These are phyloP conservation scores for Coleophoma eucalyptorum DNA, from an alignment of 2,329 filamentous ascomycete genomes.

Conservation along the genomic window DNA sequence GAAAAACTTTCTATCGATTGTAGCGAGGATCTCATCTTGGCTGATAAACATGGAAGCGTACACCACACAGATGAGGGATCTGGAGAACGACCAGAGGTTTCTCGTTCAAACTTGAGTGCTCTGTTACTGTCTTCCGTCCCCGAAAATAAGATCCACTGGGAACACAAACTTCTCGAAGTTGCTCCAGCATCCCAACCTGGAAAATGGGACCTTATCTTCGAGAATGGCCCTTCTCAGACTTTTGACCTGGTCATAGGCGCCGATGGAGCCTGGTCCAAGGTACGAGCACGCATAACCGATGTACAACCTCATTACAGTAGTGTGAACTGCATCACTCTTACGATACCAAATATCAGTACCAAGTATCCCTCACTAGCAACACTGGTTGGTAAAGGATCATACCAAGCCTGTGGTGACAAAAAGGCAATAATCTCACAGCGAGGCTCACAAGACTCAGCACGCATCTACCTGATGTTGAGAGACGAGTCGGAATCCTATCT, in stretches of 20 bases:
- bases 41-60: conserved; percentile 21
- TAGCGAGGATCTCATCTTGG: conserved; percentile 15
- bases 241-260: conserved; percentile 33
- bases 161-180: conserved; percentile 1
- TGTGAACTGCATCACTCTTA: conserved; percentile 12
- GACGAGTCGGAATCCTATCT: conserved; percentile 1
- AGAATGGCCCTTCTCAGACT: conserved; percentile 10
- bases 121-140: conserved; percentile 20
- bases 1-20: conserved; percentile 15
- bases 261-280: conserved; percentile 34
- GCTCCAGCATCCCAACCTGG: not conserved
- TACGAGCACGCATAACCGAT: conserved; percentile 21
- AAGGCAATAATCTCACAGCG: conserved; percentile 11
- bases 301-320: conserved; percentile 6
- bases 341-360: conserved; percentile 6
- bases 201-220: not conserved
- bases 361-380: conserved; percentile 5
- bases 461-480: conserved; percentile 11
- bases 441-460: conserved; percentile 4
- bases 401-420: conserved; percentile 1
- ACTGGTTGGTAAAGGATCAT: conserved; percentile 11
- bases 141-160: conserved; percentile 19
- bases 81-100: conserved; percentile 21
- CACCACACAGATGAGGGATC: conserved; percentile 15
- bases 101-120: conserved; percentile 18